Evolutionary conservation across 768 basidiomycete species (phyloP).

Genomic region (Mycena vitilis): DNA sequence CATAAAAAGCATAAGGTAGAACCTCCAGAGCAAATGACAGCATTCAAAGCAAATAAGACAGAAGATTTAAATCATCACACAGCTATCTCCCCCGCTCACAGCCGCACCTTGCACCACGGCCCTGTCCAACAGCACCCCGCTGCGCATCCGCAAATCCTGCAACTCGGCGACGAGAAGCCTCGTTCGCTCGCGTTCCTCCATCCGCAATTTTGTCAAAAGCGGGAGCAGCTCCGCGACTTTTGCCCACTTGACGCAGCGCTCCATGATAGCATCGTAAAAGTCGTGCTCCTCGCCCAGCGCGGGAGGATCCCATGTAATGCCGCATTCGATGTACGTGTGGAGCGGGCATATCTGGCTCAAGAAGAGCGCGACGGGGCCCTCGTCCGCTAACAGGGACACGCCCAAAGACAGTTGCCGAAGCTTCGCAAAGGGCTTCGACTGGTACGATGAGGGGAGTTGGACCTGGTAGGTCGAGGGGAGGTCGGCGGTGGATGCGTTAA

Average conservation of each 20-base stretch:
- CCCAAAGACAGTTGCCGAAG: slow-evolving; percentile 60
- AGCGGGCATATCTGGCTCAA: slow-evolving; percentile 64
- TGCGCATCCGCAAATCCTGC: slow-evolving; percentile 62
- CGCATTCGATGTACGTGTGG: slow-evolving; percentile 54
- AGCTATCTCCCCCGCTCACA: slow-evolving; percentile 15
- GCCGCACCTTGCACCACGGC: not conserved
- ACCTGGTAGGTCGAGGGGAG: slow-evolving; percentile 23
- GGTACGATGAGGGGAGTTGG: slow-evolving; percentile 23
- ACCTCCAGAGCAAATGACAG: slow-evolving; percentile 7
- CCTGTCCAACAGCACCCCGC: slow-evolving; percentile 54
- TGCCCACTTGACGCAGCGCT: slow-evolving; percentile 54
- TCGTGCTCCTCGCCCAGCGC: slow-evolving; percentile 1
- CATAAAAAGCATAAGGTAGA: not conserved
- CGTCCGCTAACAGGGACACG: slow-evolving; percentile 57
- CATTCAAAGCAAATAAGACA: slow-evolving; percentile 8
- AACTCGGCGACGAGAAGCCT: slow-evolving; percentile 56
- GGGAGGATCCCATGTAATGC: slow-evolving; percentile 60
- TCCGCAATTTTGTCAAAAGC: slow-evolving; percentile 54
- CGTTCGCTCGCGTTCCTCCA: slow-evolving; percentile 56
- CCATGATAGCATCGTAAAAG: slow-evolving; percentile 27
- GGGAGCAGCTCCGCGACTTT: slow-evolving; percentile 57
- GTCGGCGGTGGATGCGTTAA: slow-evolving; percentile 46
- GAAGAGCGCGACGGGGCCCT: slow-evolving; percentile 60
- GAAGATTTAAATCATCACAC: slow-evolving; percentile 24
- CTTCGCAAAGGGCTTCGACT: slow-evolving; percentile 42